A percentile compares a stretch with the other conserved stretches of the same genome.
Evolutionary conservation across 208 protist species (phyloP).

Genomic region (Leishmania martiniquensis): DNA sequence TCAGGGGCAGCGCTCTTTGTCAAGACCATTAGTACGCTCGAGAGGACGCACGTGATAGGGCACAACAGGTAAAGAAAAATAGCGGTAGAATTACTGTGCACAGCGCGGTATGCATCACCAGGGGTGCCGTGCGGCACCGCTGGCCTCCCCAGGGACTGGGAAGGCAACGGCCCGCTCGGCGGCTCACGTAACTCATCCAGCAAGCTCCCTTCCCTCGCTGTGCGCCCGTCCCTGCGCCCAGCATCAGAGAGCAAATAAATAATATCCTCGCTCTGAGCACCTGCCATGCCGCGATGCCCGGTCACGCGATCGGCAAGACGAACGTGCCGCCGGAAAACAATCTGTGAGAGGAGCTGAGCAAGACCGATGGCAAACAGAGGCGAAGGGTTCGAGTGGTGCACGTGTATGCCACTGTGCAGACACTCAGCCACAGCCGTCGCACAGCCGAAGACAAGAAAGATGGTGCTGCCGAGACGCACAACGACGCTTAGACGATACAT

Average conservation of each 20-base stretch:
- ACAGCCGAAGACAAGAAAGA: slow-evolving; percentile 72
- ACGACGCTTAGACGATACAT: slow-evolving; percentile 51
- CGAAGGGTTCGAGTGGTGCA: slow-evolving; percentile 29
- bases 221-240: neutral
- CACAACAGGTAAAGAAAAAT: slow-evolving; percentile 17
- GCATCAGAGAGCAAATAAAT: slow-evolving; percentile 20
- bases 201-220: slow-evolving; percentile 8
- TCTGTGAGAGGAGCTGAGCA: slow-evolving; percentile 41
- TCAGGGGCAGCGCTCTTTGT: slow-evolving; percentile 16
- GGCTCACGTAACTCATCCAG: neutral
- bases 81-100: slow-evolving; percentile 4
- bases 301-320: slow-evolving; percentile 54
- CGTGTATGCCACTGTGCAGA: slow-evolving; percentile 45
- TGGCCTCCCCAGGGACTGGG: neutral
- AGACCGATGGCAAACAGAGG: slow-evolving; percentile 28
- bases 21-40: slow-evolving; percentile 18
- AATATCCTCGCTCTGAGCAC: slow-evolving; percentile 31
- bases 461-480: slow-evolving; percentile 45
- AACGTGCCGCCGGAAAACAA: slow-evolving; percentile 49
- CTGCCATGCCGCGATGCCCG: slow-evolving; percentile 35
- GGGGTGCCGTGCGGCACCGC: neutral
- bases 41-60: slow-evolving; percentile 12
- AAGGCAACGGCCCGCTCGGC: neutral
- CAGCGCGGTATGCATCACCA: slow-evolving; percentile 1
- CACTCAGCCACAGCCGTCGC: slow-evolving; percentile 53